These are phyloP conservation scores for Camellia oleifera DNA, from an alignment of 179 eudicot species.

Conservation along the genomic window DNA sequence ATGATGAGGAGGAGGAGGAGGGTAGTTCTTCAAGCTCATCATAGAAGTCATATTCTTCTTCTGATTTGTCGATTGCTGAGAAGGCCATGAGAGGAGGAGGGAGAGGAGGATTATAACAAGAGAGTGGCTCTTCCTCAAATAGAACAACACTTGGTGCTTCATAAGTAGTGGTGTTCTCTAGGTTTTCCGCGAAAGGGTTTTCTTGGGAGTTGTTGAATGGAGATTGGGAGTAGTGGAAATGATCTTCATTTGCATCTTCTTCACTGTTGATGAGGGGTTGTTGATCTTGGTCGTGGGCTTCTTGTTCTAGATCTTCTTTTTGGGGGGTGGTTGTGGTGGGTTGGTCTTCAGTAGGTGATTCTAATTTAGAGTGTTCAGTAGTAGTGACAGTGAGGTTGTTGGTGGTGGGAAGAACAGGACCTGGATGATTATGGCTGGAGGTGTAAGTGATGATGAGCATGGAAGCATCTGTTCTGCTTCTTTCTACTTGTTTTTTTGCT, in stretches of 20 bases:
- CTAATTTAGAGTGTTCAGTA: neutral
- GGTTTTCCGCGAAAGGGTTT: slow-evolving; percentile 34
- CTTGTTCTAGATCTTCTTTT: slow-evolving; percentile 14
- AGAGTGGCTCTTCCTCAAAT: slow-evolving; percentile 26
- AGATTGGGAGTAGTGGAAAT: slow-evolving; percentile 36
- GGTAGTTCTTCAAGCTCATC: slow-evolving; percentile 68
- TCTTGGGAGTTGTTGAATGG: slow-evolving; percentile 30
- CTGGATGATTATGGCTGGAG: slow-evolving; percentile 61
- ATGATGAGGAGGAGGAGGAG: slow-evolving; percentile 24
- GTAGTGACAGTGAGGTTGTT: neutral
- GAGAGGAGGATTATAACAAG: slow-evolving; percentile 4
- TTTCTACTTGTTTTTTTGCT: slow-evolving; percentile 49
- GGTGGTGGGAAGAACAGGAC: slow-evolving; percentile 20
- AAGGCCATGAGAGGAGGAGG: slow-evolving; percentile 23
- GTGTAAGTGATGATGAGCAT: slow-evolving; percentile 55
- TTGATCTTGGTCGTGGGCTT: slow-evolving; percentile 1
- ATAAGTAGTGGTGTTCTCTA: slow-evolving; percentile 22
- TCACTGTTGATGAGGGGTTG: neutral
- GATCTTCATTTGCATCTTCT: slow-evolving; percentile 20
- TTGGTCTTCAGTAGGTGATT: slow-evolving; percentile 5
- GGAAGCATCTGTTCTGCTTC: slow-evolving; percentile 48
- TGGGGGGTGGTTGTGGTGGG: slow-evolving; percentile 18
- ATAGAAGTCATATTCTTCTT: slow-evolving; percentile 65
- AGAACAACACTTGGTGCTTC: slow-evolving; percentile 10
- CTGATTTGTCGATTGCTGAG: slow-evolving; percentile 27